These are phyloP conservation scores for Lepidium aucheri DNA, from an alignment of 345 rosid species.

Conservation along the genomic window DNA sequence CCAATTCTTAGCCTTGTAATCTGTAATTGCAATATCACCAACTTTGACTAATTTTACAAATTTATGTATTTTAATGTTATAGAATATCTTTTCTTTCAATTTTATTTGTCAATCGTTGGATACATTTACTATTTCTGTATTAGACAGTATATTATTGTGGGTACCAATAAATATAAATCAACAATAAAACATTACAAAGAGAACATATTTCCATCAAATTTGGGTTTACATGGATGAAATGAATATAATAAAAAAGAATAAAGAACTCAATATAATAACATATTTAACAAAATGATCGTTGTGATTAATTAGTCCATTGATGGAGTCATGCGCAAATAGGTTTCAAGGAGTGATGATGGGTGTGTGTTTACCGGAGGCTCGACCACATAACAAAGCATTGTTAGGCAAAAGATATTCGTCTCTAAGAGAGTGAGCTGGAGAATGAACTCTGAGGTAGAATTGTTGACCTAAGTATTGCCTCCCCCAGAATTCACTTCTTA, in stretches of 20 bases:
- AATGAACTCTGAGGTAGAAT: slow-evolving; percentile 60
- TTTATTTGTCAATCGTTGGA: no score
- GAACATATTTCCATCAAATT: background rate
- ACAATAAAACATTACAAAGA: background rate
- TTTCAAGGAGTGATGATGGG: background rate
- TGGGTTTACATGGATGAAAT: background rate
- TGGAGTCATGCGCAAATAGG: background rate
- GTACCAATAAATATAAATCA: background rate
- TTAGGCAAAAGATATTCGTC: slow-evolving; percentile 69
- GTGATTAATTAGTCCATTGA: background rate
- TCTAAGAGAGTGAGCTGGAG: slow-evolving; percentile 46
- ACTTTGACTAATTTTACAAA: background rate
- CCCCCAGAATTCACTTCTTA: slow-evolving; percentile 81
- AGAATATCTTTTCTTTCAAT: background rate
- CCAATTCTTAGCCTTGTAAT: background rate
- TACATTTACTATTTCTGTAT: background rate
- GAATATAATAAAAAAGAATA: background rate
- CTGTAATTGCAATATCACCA: background rate
- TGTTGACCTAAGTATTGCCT: slow-evolving; percentile 93
- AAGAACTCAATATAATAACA: background rate
- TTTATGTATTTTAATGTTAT: background rate
- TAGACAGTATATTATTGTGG: background rate
- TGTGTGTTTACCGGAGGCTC: slow-evolving; percentile 27
- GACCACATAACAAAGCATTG: slow-evolving; percentile 79
- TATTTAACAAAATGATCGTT: background rate